A percentile compares a stretch with the other conserved stretches of the same genome.
Evolutionary conservation across 1,284 basidiomycete genomes (phyloP).

Genomic region (Heterobasidion irregulare): DNA sequence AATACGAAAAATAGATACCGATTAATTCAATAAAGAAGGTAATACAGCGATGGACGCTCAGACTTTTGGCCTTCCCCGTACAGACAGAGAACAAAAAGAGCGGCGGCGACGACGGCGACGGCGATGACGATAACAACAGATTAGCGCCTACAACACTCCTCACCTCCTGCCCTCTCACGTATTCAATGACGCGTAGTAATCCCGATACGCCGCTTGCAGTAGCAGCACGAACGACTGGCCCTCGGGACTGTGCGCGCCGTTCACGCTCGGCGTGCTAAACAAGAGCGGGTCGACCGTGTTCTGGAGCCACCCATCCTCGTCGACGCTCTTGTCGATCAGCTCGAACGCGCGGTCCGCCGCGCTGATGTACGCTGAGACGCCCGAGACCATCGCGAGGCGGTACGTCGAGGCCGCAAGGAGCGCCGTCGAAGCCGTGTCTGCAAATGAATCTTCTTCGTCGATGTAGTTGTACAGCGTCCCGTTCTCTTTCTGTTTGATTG

Average conservation of each 20-base stretch:
- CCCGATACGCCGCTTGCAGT: constrained; percentile 48
- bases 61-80: no score
- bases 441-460: constrained; percentile 34
- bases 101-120: no score
- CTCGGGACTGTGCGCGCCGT: constrained; percentile 41
- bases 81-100: no score
- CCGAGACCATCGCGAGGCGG: constrained; percentile 26
- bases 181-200: not conserved
- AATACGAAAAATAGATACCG: no score
- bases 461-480: constrained; percentile 46
- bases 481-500: constrained; percentile 20
- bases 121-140: no score
- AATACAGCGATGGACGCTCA: no score
- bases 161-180: no score
- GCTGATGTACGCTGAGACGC: constrained; percentile 23
- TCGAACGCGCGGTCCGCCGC: constrained; percentile 33
- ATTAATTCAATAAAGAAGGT: no score
- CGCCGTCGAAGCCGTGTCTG: constrained; percentile 42
- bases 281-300: constrained; percentile 58
- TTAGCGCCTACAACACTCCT: no score
- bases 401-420: constrained; percentile 44
- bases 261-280: constrained; percentile 33
- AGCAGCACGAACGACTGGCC: constrained; percentile 63
- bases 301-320: constrained; percentile 41
- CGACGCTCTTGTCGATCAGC: constrained; percentile 29